Evolutionary conservation across 2,329 filamentous ascomycete species (phyloP).

Genomic region (Helotiales sp.): DNA sequence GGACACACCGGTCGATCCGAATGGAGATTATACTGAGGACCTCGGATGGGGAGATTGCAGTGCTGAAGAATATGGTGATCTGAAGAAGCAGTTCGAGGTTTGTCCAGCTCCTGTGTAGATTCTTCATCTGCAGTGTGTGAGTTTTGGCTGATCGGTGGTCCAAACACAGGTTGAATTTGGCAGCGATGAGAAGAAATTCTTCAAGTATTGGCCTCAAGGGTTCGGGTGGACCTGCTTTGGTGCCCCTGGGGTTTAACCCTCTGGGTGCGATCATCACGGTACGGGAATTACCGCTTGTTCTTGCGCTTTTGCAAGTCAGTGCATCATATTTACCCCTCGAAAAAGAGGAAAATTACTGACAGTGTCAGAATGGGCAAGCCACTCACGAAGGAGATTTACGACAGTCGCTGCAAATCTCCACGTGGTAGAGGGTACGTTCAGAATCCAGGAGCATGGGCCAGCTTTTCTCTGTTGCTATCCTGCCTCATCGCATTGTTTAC

Average conservation of each 20-base stretch:
- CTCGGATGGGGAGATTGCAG: background rate
- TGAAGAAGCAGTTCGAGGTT: background rate
- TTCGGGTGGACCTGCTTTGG: background rate
- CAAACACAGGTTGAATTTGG: background rate
- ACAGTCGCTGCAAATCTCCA: background rate
- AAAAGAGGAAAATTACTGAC: background rate
- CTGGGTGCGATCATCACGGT: background rate
- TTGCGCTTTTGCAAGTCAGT: background rate
- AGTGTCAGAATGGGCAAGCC: background rate
- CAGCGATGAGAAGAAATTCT: background rate
- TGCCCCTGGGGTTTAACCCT: background rate
- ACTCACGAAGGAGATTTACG: background rate
- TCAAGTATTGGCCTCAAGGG: background rate
- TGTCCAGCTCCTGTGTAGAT: background rate
- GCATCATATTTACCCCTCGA: background rate
- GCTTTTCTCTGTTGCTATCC: too few relatives aligned
- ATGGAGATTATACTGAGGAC: background rate
- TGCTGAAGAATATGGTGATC: background rate
- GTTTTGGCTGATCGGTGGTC: background rate
- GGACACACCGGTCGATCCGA: background rate
- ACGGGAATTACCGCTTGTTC: background rate
- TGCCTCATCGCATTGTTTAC: background rate
- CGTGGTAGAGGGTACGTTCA: background rate
- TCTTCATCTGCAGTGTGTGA: background rate
- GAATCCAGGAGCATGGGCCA: background rate